A percentile compares a stretch with the other conserved stretches of the same genome.
phyloP scores from a whole-genome alignment of 2,329 filamentous ascomycete genomes.

The Aspergillus pseudotamarii region DNA sequence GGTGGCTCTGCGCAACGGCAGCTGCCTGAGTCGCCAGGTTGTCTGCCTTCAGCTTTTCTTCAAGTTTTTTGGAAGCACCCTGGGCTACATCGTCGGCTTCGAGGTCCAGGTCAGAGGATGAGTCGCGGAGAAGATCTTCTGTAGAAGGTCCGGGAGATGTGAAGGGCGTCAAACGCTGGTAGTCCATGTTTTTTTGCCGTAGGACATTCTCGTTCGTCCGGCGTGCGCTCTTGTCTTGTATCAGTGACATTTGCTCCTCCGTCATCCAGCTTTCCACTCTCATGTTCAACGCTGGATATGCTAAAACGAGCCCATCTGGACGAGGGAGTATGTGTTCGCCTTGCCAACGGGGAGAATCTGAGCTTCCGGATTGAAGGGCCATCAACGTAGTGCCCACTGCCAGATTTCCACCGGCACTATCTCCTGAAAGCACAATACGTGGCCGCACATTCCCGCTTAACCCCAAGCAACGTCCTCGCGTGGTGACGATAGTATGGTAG shows the following conservation, averaged over 20 bases:
- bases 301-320: constrained; percentile 79
- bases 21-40: constrained; percentile 41
- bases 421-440: constrained; percentile 72
- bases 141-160: constrained; percentile 80
- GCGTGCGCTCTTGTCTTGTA: constrained; percentile 77
- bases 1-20: constrained; percentile 33
- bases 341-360: constrained; percentile 58
- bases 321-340: constrained; percentile 65
- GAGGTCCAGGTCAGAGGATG: constrained; percentile 18
- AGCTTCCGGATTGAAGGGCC: constrained; percentile 75
- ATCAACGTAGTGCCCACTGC: constrained; percentile 82
- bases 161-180: constrained; percentile 73
- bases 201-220: constrained; percentile 79
- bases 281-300: constrained; percentile 92
- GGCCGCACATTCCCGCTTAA: constrained; percentile 68
- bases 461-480: constrained; percentile 73
- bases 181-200: constrained; percentile 84
- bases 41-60: constrained; percentile 33
- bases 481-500: constrained; percentile 73
- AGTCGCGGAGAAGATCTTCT: constrained; percentile 53
- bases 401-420: constrained; percentile 81
- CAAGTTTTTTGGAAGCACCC: constrained; percentile 26
- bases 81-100: constrained; percentile 24
- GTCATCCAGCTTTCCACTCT: constrained; percentile 99
- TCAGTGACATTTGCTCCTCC: constrained; percentile 93